phyloP scores from a whole-genome alignment of 2,329 filamentous ascomycete genomes.

The Hysterium pulicare region DNA sequence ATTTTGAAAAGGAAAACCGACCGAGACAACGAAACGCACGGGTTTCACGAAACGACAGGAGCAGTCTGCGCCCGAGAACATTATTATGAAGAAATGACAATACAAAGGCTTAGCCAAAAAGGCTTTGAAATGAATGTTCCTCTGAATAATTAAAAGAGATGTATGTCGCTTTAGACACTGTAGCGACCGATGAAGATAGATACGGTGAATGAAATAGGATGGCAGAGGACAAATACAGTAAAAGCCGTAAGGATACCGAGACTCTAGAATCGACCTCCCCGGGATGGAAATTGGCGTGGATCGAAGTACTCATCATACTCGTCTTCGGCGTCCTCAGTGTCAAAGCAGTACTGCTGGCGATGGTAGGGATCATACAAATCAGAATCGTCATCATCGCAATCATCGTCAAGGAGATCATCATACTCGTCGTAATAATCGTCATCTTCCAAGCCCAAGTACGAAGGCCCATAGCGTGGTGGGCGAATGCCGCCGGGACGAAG shows the following conservation, averaged over 20 bases:
- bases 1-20: too few relatives aligned
- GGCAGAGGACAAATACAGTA: neutral
- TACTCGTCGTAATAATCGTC: conserved; percentile 8
- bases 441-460: conserved; percentile 13
- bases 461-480: conserved; percentile 7
- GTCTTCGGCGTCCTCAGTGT: neutral
- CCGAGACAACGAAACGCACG: too few relatives aligned
- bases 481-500: too few relatives aligned
- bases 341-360: neutral
- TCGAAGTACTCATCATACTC: neutral
- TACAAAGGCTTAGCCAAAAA: neutral
- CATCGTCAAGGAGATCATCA: neutral
- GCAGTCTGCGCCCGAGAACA: neutral
- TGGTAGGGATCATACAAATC: too few relatives aligned
- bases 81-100: neutral
- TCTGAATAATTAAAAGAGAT: neutral
- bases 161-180: neutral
- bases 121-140: neutral
- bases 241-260: neutral
- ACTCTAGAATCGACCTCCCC: neutral
- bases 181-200: neutral
- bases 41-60: neutral
- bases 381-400: neutral
- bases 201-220: neutral
- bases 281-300: neutral